A percentile compares a stretch with the other conserved stretches of the same genome.
Evolutionary conservation across 2,329 filamentous ascomycete species (phyloP).

Genomic region (Phyllosticta paracitricarpa): DNA sequence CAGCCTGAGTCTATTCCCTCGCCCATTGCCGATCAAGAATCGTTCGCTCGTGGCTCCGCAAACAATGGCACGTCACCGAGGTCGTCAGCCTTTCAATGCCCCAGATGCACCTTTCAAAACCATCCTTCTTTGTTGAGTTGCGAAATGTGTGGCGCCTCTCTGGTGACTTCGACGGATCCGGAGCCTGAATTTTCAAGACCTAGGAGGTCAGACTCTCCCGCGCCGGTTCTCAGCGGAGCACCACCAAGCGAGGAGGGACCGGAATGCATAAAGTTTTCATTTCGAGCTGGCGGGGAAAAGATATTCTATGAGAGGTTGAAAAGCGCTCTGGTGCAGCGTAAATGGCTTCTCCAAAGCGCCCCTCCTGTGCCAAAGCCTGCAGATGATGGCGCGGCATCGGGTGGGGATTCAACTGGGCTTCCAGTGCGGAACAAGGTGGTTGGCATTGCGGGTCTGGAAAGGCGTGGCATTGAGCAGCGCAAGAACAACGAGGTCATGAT

Average conservation of each 20-base stretch:
- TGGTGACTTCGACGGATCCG: slow-evolving; percentile 45
- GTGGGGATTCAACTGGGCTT: slow-evolving; percentile 9
- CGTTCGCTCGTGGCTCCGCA: slow-evolving; percentile 29
- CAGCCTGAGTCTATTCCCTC: slow-evolving; percentile 10
- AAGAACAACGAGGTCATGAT: slow-evolving; percentile 93
- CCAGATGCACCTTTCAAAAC: slow-evolving; percentile 87
- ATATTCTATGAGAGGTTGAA: slow-evolving; percentile 86
- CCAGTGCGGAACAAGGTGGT: slow-evolving; percentile 48
- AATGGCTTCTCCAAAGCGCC: slow-evolving; percentile 87
- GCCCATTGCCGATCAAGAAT: slow-evolving; percentile 22
- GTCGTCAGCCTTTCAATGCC: slow-evolving; percentile 43
- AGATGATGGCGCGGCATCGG: slow-evolving; percentile 14
- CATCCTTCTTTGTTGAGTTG: slow-evolving; percentile 78
- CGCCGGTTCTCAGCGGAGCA: slow-evolving; percentile 47
- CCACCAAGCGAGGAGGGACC: slow-evolving; percentile 48
- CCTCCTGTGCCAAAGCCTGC: slow-evolving; percentile 67
- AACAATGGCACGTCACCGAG: neutral
- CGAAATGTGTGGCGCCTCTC: slow-evolving; percentile 79
- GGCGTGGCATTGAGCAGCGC: slow-evolving; percentile 70
- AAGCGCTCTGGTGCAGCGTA: slow-evolving; percentile 77
- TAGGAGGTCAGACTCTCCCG: slow-evolving; percentile 63
- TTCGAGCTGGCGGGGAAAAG: slow-evolving; percentile 79
- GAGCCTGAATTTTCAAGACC: slow-evolving; percentile 31
- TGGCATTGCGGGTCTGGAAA: slow-evolving; percentile 87
- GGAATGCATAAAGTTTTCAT: slow-evolving; percentile 83